Evolutionary conservation across 1,284 basidiomycete species (phyloP).

Genomic region (Microbotryomycetes sp.): DNA sequence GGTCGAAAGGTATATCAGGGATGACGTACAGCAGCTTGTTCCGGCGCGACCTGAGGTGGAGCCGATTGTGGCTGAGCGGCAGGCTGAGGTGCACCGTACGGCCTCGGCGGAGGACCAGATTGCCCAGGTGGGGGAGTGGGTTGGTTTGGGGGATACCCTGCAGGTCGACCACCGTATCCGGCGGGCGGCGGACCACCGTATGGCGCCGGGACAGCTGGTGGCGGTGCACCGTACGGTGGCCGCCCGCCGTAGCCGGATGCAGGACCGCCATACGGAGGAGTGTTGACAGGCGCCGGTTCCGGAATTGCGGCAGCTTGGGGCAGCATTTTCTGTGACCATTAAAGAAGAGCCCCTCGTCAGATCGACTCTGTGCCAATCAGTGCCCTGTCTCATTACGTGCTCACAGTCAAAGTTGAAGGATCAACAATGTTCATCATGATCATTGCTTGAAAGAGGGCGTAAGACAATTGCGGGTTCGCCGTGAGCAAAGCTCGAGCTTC

Average conservation of each 20-base stretch:
- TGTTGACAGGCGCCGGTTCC: neutral
- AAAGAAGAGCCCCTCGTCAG: neutral
- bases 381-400: too few relatives aligned
- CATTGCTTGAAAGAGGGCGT: constrained; percentile 93
- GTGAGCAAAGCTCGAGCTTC: constrained; percentile 74
- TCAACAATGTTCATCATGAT: constrained; percentile 93
- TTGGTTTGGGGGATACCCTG: constrained; percentile 3
- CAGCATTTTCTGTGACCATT: constrained; percentile 52
- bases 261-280: neutral
- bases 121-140: constrained; percentile 6
- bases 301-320: constrained; percentile 31
- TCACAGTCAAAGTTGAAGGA: constrained; percentile 65
- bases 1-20: neutral
- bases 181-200: constrained; percentile 2
- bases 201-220: neutral
- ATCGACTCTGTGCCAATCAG: neutral
- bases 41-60: constrained; percentile 35
- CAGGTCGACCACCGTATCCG: constrained; percentile 7
- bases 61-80: constrained; percentile 15
- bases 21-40: constrained; percentile 38
- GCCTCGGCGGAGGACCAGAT: neutral
- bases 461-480: constrained; percentile 84
- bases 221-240: neutral
- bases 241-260: neutral
- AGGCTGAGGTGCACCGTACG: neutral